Base-by-base conservation (phyloP, 2,329 filamentous ascomycete species). In the Verticillium dahliae region DNA sequence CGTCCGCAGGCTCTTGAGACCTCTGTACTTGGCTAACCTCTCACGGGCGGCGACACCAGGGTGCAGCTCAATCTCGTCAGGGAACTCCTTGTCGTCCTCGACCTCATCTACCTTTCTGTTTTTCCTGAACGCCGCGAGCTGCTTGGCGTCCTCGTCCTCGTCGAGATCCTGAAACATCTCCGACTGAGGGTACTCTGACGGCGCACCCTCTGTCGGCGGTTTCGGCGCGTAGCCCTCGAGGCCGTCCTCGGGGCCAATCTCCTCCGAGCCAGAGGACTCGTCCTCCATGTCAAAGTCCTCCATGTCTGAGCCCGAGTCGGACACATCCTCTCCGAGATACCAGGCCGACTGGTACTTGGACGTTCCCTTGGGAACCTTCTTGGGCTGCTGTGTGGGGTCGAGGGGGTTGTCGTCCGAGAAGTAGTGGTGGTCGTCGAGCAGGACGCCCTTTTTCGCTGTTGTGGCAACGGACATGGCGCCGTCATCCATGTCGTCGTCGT, bases 381-480 rank as follows among this genome's bases (percentile, higher is more conserved):
- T 95, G 6, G 91, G 90, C 37, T 78, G 76, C 39, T 81, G 76
- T 18, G 86, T 78, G 18, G 82, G 78, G 60, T 86, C 80, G 52
- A 83, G 81, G 6, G 81, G 79, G 60, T 95, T 89, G 56, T 95
- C 92, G 54, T 98, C 94, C 0, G 93, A 93, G 72, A 98, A 99
- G 75, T 99, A 99, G 73, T 98, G 94, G 73, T 99, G 94, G 67
- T 98, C 94, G 67, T 99, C 95, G 10, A 99, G 81, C 50, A 99
- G 79, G 1, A 99, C 95, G 66, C 94, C 95, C 76, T 94, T 96
- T 71, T 88, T 88, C 69, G 75, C 72, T 15, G 58, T 54, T 7
- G 58, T 52, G 57, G 74, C 74, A 27, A 81, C 77, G 3, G 80
- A 81, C 69, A 65, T 76, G 9, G 70, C 68, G 62, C 73, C 73